Evolutionary conservation across 139 green algal genomes (phyloP).

Genomic region (Pleodorina starrii): DNA sequence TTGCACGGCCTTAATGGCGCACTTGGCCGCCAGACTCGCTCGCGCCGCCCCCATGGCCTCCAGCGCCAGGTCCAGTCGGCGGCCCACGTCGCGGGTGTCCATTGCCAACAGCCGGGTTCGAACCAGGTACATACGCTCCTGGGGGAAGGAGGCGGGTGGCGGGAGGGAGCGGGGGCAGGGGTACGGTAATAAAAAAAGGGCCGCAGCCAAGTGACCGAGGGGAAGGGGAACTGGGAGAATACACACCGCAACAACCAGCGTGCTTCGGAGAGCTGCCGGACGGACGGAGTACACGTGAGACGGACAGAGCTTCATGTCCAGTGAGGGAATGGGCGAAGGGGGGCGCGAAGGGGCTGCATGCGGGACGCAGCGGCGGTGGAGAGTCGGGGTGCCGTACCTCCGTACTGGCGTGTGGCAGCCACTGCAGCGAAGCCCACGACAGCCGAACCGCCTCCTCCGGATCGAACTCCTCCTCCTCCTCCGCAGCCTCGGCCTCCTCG

Average conservation of each 20-base stretch:
- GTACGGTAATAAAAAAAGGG: too few relatives aligned
- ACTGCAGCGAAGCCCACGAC: constrained; percentile 67
- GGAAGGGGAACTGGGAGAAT: too few relatives aligned
- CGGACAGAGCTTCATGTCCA: too few relatives aligned
- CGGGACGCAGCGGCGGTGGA: too few relatives aligned
- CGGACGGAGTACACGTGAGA: too few relatives aligned
- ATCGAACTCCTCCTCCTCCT: constrained; percentile 14
- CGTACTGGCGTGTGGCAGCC: constrained; percentile 47
- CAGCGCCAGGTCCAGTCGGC: constrained; percentile 32
- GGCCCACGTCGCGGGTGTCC: constrained; percentile 32
- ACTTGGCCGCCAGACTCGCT: constrained; percentile 41
- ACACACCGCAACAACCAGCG: too few relatives aligned
- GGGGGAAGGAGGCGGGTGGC: too few relatives aligned
- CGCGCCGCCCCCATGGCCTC: constrained; percentile 33
- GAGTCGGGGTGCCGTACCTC: too few relatives aligned
- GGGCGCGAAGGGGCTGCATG: too few relatives aligned
- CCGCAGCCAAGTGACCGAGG: too few relatives aligned
- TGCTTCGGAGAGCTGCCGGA: too few relatives aligned
- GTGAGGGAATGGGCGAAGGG: too few relatives aligned
- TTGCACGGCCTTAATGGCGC: constrained; percentile 15
- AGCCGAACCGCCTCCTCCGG: constrained; percentile 51
- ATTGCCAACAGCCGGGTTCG: constrained; percentile 44
- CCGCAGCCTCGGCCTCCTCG: neutral
- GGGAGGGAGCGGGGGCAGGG: neutral
- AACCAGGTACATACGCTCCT: constrained; percentile 39